These are phyloP conservation scores for Trifolium subterraneum DNA, from an alignment of 306 rosid genomes.

Conservation along the genomic window DNA sequence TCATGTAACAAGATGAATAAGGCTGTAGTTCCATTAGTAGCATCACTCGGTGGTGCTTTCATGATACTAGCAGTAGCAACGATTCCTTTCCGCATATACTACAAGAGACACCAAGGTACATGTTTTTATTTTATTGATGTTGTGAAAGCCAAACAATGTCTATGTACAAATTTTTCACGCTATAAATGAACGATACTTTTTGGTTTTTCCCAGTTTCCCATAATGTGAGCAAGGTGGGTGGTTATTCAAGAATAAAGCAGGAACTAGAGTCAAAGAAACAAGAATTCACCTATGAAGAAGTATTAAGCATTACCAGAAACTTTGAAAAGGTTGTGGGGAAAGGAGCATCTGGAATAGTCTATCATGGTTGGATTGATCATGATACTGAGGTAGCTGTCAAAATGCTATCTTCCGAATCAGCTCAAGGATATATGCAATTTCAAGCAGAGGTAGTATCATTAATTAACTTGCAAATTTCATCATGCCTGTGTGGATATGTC, in stretches of 20 bases:
- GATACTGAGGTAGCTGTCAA: conserved; percentile 61
- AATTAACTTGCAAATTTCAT: not conserved
- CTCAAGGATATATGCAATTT: conserved; percentile 57
- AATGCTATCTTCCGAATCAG: conserved; percentile 56
- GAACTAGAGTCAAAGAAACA: conserved; percentile 51
- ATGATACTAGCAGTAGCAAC: conserved; percentile 36
- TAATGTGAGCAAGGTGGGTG: not conserved
- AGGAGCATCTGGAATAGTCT: conserved; percentile 63
- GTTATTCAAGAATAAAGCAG: conserved; percentile 37
- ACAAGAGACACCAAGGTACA: conserved; percentile 38
- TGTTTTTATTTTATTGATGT: not conserved
- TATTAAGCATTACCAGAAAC: conserved; percentile 52
- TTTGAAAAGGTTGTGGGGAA: conserved; percentile 53
- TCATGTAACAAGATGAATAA: conserved; percentile 48
- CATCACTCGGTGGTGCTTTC: conserved; percentile 58
- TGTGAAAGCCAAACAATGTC: not conserved
- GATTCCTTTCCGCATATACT: conserved; percentile 36
- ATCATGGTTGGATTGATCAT: conserved; percentile 46
- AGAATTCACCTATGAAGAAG: conserved; percentile 58
- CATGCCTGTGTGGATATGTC: not conserved
- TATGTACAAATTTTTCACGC: not conserved
- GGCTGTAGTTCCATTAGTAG: conserved; percentile 49
- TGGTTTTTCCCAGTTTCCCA: conserved; percentile 13
- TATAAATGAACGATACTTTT: not conserved
- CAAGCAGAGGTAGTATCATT: conserved; percentile 53